phyloP scores from a whole-genome alignment of 1,284 basidiomycete genomes.

The Ceratobasidium sp. region DNA sequence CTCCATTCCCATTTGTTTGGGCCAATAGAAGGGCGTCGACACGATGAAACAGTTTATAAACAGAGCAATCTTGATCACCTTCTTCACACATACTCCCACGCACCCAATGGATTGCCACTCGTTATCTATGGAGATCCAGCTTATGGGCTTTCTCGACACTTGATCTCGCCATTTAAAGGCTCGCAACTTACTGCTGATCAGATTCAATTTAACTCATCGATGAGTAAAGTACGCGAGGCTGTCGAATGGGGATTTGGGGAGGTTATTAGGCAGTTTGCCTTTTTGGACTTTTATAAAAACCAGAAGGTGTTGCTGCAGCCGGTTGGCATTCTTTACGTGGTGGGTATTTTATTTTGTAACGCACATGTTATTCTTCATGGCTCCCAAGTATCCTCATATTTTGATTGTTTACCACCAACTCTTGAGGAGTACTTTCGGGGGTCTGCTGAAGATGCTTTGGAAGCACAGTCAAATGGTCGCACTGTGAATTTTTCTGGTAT shows the following conservation, averaged over 20 bases:
- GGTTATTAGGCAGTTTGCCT: background rate
- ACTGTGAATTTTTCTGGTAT: too few relatives aligned
- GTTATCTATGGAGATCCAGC: constrained; percentile 51
- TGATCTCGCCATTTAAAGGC: constrained; percentile 49
- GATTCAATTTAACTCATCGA: constrained; percentile 2
- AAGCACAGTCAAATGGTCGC: background rate
- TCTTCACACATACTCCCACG: constrained; percentile 4
- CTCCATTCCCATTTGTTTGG: background rate
- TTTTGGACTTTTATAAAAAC: constrained; percentile 23
- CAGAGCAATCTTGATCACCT: background rate
- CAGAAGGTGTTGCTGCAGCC: constrained; percentile 37
- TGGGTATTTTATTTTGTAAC: constrained; percentile 50
- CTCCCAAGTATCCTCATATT: constrained; percentile 49
- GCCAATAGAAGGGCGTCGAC: background rate
- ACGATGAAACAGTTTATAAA: background rate
- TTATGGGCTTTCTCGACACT: constrained; percentile 48
- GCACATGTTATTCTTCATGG: constrained; percentile 47
- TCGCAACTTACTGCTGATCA: background rate
- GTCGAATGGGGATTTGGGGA: constrained; percentile 39
- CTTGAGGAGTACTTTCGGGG: constrained; percentile 46
- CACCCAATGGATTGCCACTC: constrained; percentile 3
- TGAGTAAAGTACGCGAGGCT: constrained; percentile 35
- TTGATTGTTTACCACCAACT: constrained; percentile 48
- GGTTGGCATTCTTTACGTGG: constrained; percentile 47
- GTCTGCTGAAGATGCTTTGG: background rate